Percentiles rank a stretch among this genome's conserved stretches.
phyloP scores from a whole-genome alignment of 192 early-diverging fungal species.

The Cetraspora pellucida region DNA sequence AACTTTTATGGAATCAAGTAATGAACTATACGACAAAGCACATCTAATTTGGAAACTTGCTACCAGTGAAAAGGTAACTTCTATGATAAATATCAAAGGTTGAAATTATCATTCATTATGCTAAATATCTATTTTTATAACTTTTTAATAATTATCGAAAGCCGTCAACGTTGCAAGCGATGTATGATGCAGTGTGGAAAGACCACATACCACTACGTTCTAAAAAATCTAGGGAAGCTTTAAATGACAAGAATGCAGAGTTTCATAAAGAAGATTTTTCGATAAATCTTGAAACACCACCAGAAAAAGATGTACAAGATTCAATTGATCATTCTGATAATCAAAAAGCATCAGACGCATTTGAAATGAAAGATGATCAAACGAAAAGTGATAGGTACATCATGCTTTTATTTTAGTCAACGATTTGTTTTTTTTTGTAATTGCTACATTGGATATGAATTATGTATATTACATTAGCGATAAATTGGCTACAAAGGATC shows the following conservation, averaged over 20 bases:
- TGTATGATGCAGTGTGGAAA: conserved; percentile 20
- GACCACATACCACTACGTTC: too few relatives aligned
- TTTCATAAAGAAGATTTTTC: background rate
- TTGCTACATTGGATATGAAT: too few relatives aligned
- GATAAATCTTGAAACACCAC: too few relatives aligned
- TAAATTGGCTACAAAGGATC: too few relatives aligned
- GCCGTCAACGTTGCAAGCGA: background rate
- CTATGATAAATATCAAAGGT: background rate
- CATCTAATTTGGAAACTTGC: background rate
- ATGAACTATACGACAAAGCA: background rate
- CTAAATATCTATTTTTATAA: background rate
- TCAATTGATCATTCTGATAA: background rate
- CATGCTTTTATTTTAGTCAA: too few relatives aligned
- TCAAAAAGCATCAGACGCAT: background rate
- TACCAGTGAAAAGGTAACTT: conserved; percentile 3
- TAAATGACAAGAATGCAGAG: background rate
- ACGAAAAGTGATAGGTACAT: too few relatives aligned
- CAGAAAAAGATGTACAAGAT: too few relatives aligned
- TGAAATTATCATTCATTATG: background rate
- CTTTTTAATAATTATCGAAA: background rate
- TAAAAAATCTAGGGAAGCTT: background rate
- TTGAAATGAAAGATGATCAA: too few relatives aligned
- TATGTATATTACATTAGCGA: too few relatives aligned
- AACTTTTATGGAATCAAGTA: background rate
- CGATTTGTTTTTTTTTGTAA: too few relatives aligned